Percentiles rank a stretch among this genome's conserved stretches.
Conservation (phyloP, 1,284 basidiomycete species). For the Erythrobasidium hasegawianum region DNA sequence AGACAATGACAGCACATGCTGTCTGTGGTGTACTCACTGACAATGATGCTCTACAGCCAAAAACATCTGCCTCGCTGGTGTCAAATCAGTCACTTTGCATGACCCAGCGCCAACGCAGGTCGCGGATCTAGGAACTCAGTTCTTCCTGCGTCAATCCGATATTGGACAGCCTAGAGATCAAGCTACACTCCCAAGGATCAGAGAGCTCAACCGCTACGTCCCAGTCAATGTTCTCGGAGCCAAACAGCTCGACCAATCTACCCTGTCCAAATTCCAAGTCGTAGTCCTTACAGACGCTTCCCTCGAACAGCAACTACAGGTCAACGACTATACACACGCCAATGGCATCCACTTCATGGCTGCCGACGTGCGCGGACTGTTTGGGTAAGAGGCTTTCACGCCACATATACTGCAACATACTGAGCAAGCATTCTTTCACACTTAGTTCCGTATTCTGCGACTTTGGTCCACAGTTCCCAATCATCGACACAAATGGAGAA, state of each 20-base stretch:
- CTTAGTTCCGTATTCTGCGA: constrained; percentile 87
- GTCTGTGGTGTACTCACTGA: constrained; percentile 11
- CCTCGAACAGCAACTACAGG: constrained; percentile 79
- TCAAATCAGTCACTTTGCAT: constrained; percentile 94
- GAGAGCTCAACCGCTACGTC: constrained; percentile 95
- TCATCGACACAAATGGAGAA: constrained; percentile 93
- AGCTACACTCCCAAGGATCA: constrained; percentile 80
- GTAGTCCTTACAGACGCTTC: constrained; percentile 82
- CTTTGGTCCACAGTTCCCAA: constrained; percentile 90
- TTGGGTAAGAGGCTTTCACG: constrained; percentile 63
- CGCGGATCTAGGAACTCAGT: constrained; percentile 89
- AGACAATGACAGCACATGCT: constrained; percentile 19
- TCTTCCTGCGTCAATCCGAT: constrained; percentile 87
- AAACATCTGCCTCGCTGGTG: constrained; percentile 90
- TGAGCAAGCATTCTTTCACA: background rate
- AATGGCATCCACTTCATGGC: constrained; percentile 89
- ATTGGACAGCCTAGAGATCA: constrained; percentile 81
- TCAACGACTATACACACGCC: constrained; percentile 87
- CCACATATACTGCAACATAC: constrained; percentile 41
- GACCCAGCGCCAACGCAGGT: constrained; percentile 84
- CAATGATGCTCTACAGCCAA: constrained; percentile 68
- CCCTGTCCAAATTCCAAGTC: constrained; percentile 84
- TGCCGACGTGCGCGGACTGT: constrained; percentile 88
- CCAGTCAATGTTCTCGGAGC: constrained; percentile 79
- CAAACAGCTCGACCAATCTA: constrained; percentile 64